phyloP scores from a whole-genome alignment of 73 alveolate species.

The Blepharisma stoltei region DNA sequence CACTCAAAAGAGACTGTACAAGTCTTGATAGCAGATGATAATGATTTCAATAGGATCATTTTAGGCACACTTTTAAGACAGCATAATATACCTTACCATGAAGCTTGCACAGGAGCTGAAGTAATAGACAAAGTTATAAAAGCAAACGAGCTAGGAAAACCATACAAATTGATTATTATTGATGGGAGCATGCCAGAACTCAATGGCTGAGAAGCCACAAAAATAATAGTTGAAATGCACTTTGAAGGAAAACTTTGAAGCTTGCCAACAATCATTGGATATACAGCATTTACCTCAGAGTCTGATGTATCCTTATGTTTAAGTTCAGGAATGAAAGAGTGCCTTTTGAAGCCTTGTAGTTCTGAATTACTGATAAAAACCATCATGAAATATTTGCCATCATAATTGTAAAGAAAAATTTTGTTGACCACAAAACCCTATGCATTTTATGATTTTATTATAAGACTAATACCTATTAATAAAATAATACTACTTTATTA shows the following conservation, averaged over 20 bases:
- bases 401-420: too few species aligned
- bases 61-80: background rate
- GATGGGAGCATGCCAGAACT: conserved; percentile 3
- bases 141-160: background rate
- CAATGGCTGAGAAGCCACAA: conserved; percentile 8
- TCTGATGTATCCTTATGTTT: background rate
- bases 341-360: background rate
- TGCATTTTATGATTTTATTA: too few species aligned
- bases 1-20: background rate
- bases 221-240: background rate
- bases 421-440: too few species aligned
- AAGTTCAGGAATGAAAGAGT: background rate
- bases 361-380: background rate
- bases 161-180: background rate
- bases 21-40: background rate
- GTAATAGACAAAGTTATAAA: background rate
- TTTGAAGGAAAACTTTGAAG: background rate
- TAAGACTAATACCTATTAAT: too few species aligned
- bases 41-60: background rate
- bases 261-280: background rate
- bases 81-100: background rate
- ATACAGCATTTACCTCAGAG: background rate
- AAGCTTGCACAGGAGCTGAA: background rate
- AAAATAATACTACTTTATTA: too few species aligned
- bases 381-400: too few species aligned